Conservation (phyloP, 169 alveolate genomes). For the Babesia divergens region DNA sequence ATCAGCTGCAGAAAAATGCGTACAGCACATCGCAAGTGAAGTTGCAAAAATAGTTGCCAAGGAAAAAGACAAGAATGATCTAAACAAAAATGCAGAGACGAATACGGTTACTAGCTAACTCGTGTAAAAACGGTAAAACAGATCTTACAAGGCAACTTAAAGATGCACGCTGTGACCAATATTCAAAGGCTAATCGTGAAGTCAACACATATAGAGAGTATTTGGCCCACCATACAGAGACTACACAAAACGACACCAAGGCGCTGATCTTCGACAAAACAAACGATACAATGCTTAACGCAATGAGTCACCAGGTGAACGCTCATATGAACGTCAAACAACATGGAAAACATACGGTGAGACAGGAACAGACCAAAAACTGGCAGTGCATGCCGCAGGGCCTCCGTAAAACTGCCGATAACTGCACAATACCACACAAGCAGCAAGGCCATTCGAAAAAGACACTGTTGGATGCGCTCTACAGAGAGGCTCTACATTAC, state of each 20-base stretch:
- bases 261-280: not conserved
- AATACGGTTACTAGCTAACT: not conserved
- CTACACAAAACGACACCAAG: not conserved
- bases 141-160: not conserved
- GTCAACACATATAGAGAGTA: not conserved
- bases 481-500: not conserved
- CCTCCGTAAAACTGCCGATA: too few species aligned
- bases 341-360: not conserved
- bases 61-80: not conserved
- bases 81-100: too few species aligned
- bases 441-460: not conserved
- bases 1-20: constrained; percentile 50
- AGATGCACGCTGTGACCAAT: not conserved
- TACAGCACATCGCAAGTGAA: constrained; percentile 21
- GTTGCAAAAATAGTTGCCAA: not conserved
- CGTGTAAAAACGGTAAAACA: not conserved
- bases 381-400: not conserved
- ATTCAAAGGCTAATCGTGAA: not conserved
- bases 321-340: not conserved
- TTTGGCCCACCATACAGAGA: not conserved
- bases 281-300: not conserved
- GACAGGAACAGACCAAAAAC: not conserved
- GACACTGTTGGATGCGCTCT: not conserved
- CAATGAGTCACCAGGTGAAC: not conserved
- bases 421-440: too few species aligned